Conservation (phyloP, 2,329 filamentous ascomycete genomes). For the Microdochium nivale region DNA sequence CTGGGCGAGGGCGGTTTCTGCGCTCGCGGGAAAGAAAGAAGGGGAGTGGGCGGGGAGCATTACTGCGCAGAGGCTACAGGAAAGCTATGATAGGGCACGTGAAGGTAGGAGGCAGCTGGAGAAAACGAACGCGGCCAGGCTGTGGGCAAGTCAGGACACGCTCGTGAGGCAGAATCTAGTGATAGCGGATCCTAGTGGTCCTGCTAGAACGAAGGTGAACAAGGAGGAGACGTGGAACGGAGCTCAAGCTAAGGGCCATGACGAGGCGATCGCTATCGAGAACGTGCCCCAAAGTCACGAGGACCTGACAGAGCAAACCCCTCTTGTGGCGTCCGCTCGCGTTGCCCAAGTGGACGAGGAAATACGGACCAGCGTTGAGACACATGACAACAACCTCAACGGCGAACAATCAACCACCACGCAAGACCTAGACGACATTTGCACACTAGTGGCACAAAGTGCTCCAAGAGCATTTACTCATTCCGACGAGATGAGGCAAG, state of each 20-base stretch:
- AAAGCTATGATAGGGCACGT: background rate
- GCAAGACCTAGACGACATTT: too few relatives aligned
- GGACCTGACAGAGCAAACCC: background rate
- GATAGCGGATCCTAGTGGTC: background rate
- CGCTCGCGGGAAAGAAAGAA: background rate
- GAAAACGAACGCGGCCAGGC: background rate
- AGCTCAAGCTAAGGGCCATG: background rate
- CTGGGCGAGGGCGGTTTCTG: background rate
- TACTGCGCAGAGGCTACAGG: background rate
- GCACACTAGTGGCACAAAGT: too few relatives aligned
- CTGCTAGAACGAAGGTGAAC: background rate
- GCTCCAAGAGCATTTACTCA: background rate
- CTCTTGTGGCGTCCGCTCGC: too few relatives aligned
- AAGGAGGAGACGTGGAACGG: background rate
- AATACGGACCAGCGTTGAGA: too few relatives aligned
- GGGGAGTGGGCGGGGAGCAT: background rate
- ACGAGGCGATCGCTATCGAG: background rate
- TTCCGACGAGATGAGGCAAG: background rate
- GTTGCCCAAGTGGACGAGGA: too few relatives aligned
- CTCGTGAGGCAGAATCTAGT: background rate
- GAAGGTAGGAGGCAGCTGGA: background rate
- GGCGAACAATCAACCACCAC: too few relatives aligned
- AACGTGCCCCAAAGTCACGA: background rate
- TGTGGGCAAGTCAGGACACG: background rate
- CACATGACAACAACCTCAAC: too few relatives aligned